Evolutionary conservation across 2,329 filamentous ascomycete species (phyloP).

Genomic region (Ilyonectria sp.): DNA sequence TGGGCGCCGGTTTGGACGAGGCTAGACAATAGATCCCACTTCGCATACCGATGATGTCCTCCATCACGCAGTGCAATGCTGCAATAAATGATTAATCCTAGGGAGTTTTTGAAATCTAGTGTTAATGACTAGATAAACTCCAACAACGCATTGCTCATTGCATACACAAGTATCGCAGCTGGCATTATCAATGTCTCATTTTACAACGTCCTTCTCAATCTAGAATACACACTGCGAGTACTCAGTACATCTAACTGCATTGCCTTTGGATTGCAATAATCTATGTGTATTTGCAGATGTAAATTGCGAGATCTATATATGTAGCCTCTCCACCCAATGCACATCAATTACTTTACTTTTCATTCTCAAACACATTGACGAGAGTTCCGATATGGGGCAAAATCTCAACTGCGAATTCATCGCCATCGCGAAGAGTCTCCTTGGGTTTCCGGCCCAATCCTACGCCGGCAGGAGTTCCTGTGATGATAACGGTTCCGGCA

Average conservation of each 20-base stretch:
- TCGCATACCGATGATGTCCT: no score
- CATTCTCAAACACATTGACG: slow-evolving; percentile 52
- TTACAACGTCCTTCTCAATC: no score
- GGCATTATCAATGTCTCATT: no score
- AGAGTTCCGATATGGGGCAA: slow-evolving; percentile 60
- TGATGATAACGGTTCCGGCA: slow-evolving; percentile 76
- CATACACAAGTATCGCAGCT: no score
- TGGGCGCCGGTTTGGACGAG: not conserved
- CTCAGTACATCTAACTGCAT: not conserved
- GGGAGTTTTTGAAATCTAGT: no score
- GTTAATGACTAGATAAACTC: no score
- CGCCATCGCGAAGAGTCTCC: slow-evolving; percentile 78
- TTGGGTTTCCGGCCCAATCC: slow-evolving; percentile 78
- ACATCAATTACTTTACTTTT: slow-evolving; percentile 32
- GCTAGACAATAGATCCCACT: not conserved
- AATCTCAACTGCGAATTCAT: slow-evolving; percentile 65
- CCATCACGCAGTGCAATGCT: no score
- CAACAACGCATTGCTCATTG: no score
- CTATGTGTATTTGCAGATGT: not conserved
- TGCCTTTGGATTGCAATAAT: not conserved
- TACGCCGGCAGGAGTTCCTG: slow-evolving; percentile 78
- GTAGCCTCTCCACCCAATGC: not conserved
- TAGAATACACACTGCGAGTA: no score
- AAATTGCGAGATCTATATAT: not conserved
- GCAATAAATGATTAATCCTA: no score